Percentiles rank a stretch among this genome's conserved stretches.
These are phyloP conservation scores for Parasitella parasitica DNA, from an alignment of 371 early-diverging fungal species.

Conservation along the genomic window DNA sequence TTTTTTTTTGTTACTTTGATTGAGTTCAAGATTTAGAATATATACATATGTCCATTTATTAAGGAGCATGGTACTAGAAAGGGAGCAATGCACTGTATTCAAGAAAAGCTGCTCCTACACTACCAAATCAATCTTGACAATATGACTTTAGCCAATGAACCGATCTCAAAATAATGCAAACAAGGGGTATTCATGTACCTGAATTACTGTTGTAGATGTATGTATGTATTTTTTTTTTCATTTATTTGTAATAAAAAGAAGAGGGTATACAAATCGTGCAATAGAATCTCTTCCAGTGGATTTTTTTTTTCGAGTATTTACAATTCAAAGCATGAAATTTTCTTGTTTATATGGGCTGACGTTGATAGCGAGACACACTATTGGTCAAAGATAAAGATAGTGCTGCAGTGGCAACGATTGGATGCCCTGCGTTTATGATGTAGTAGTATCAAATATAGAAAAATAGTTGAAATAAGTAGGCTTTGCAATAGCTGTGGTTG, in stretches of 20 bases:
- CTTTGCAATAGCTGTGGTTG: not conserved
- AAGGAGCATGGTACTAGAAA: too few species aligned
- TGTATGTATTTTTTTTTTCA: not conserved
- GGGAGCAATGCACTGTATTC: not conserved
- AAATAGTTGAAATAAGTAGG: not conserved
- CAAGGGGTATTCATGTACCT: not conserved
- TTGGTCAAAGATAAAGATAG: not conserved
- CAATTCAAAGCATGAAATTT: not conserved
- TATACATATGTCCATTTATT: too few species aligned
- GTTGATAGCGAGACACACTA: not conserved
- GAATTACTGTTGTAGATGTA: not conserved
- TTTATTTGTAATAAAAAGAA: not conserved
- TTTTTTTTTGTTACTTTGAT: too few species aligned
- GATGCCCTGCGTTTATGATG: not conserved
- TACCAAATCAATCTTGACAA: too few species aligned
- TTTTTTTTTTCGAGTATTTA: not conserved
- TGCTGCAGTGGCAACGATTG: too few species aligned
- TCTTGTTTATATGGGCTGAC: not conserved
- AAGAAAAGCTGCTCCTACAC: too few species aligned
- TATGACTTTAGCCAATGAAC: not conserved
- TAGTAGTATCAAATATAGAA: conserved; percentile 1
- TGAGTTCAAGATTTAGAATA: too few species aligned
- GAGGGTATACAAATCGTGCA: not conserved
- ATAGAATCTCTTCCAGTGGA: not conserved
- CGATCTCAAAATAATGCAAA: not conserved